Conservation (phyloP, 73 alveolate genomes). For the Symbiodinium natans region DNA sequence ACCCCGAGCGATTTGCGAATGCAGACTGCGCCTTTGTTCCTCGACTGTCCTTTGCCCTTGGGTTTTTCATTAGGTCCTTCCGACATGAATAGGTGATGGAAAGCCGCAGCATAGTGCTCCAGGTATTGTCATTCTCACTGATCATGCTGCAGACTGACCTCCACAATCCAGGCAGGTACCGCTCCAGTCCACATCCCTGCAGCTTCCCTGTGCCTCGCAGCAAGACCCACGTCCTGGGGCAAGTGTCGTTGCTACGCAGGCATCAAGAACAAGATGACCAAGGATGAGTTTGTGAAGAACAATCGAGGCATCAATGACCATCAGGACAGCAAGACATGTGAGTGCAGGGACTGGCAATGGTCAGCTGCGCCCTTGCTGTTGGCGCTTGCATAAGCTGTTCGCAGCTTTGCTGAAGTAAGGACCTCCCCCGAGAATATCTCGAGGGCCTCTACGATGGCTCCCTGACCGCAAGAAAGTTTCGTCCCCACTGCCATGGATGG, state of each 20-base stretch:
- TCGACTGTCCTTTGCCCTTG: too few species aligned
- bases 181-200: background rate
- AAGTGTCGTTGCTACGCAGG: too few species aligned
- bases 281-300: slow-evolving; percentile 88
- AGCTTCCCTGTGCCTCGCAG: background rate
- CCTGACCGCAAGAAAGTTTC: background rate
- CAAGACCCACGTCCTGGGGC: too few species aligned
- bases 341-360: background rate
- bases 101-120: too few species aligned
- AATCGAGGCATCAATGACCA: slow-evolving; percentile 95
- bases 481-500: background rate
- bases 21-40: slow-evolving; percentile 96
- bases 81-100: too few species aligned
- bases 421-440: slow-evolving; percentile 95
- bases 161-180: slow-evolving; percentile 94
- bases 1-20: slow-evolving; percentile 96
- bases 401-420: too few species aligned
- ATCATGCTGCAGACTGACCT: slow-evolving; percentile 98
- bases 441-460: slow-evolving; percentile 96
- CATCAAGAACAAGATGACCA: slow-evolving; percentile 96
- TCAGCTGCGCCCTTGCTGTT: too few species aligned
- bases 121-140: slow-evolving; percentile 97
- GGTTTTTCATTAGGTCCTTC: too few species aligned
- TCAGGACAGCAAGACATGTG: slow-evolving; percentile 50
- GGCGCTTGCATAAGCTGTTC: too few species aligned